A percentile compares a stretch with the other conserved stretches of the same genome.
Conservation (phyloP, 495 filamentous ascomycete genomes). For the Durotheca rogersii region DNA sequence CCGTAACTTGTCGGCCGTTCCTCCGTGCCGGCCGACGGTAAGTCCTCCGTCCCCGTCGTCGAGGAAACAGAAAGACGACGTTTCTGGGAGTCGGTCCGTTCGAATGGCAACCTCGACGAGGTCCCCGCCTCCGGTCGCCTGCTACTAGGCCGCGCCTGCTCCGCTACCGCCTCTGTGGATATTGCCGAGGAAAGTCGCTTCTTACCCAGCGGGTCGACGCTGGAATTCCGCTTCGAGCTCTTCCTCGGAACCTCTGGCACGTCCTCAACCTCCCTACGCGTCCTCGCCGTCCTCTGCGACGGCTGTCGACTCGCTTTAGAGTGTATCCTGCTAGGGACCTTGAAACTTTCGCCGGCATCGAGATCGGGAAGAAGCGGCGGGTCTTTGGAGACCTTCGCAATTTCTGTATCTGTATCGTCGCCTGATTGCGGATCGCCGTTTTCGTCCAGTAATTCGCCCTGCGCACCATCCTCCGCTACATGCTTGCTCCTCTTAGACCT, state of each 20-base stretch:
- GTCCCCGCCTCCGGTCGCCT: constrained; percentile 26
- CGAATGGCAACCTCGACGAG: constrained; percentile 60
- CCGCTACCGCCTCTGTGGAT: constrained; percentile 14
- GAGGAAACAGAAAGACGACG: constrained; percentile 53
- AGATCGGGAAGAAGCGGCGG: constrained; percentile 62
- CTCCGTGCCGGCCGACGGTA: constrained; percentile 32
- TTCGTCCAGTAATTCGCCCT: constrained; percentile 50
- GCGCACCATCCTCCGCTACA: constrained; percentile 30
- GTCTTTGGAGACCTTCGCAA: constrained; percentile 48
- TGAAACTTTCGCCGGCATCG: constrained; percentile 62
- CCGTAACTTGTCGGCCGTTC: constrained; percentile 69
- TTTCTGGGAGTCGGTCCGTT: constrained; percentile 55
- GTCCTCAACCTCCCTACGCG: constrained; percentile 13
- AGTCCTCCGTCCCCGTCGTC: constrained; percentile 48
- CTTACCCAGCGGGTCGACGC: constrained; percentile 25
- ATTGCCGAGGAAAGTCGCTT: constrained; percentile 15
- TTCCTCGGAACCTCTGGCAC: constrained; percentile 56
- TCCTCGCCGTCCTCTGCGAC: constrained; percentile 31
- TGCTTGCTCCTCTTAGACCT: constrained; percentile 28
- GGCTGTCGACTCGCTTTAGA: constrained; percentile 54
- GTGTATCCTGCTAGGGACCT: constrained; percentile 62
- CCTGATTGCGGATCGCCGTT: constrained; percentile 44
- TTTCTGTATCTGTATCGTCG: constrained; percentile 40
- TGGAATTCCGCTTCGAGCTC: constrained; percentile 59
- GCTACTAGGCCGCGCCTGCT: constrained; percentile 15